phyloP scores from a whole-genome alignment of 2,329 filamentous ascomycete genomes.

The Gaeumannomyces sp. region DNA sequence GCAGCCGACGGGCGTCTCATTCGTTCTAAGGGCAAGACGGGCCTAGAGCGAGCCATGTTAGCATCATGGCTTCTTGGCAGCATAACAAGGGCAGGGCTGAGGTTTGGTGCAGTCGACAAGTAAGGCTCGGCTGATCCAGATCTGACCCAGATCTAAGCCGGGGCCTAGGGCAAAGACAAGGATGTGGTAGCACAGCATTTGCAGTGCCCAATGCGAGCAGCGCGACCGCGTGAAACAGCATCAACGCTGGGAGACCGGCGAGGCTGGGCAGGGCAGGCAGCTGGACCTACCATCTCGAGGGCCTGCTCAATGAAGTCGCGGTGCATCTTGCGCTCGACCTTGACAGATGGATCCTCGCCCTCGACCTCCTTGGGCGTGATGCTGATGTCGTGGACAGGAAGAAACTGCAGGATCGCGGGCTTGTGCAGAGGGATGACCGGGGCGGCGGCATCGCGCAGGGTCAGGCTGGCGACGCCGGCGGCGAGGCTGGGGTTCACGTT shows the following conservation, averaged over 20 bases:
- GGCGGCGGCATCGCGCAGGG: conserved; percentile 4
- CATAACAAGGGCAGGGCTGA: neutral
- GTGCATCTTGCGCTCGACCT: conserved; percentile 36
- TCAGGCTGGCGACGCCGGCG: neutral
- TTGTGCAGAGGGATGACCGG: neutral
- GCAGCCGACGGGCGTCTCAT: conserved; percentile 95
- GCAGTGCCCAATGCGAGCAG: neutral
- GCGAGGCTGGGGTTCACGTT: neutral
- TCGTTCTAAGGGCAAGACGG: conserved; percentile 72
- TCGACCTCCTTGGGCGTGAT: conserved; percentile 22
- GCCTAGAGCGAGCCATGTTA: conserved; percentile 47
- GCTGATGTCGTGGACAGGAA: neutral
- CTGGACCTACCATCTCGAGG: conserved; percentile 67
- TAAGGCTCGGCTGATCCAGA: neutral
- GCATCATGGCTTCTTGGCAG: conserved; percentile 2
- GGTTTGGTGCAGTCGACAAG: neutral
- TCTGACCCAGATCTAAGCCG: neutral
- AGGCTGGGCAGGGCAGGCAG: neutral
- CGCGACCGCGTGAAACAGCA: neutral
- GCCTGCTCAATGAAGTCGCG: conserved; percentile 75
- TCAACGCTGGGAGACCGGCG: conserved; percentile 1
- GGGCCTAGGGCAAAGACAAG: no score
- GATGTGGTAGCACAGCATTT: neutral
- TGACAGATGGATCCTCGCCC: conserved; percentile 22
- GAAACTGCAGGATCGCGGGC: neutral